Base-by-base conservation (phyloP, 2,329 filamentous ascomycete genomes). In the Balansia obtecta region DNA sequence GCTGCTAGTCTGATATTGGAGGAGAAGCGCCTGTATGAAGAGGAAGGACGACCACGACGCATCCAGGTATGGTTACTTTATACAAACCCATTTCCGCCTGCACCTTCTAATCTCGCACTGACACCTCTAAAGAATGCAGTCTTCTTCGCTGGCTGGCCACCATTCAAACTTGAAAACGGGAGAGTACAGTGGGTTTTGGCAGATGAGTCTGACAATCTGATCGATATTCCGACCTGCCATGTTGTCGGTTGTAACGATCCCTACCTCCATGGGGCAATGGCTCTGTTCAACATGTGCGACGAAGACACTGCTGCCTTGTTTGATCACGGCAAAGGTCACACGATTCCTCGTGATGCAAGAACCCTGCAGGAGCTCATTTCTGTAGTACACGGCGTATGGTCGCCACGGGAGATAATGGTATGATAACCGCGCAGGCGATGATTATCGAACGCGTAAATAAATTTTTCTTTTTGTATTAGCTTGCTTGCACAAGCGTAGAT, bases 251-350 rank as follows among this genome's bases (percentile, higher is more conserved):
- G 70, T 3, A 60, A 68, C 51, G 79, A 82, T 56, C 79, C 78
- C 1, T 82, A 80, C 54, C 66, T 80, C 3, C 67, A 76, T 33
- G 78, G 78, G 0, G 74, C 75, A 2, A 70, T 80, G 65, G 77
- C 77, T 0, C 67, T 82, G 10, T 80, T 75, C 65, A 79, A 79
- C 56, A 68, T 80, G 12, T 83, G 77, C 56, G 74, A 81, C 48
- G 70, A 70, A 0, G 77, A 82, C 52, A 73, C 66, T 1, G 77
- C 77, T 0, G 68, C 71, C 32, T 67, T 82, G 16, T 82, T 82
- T 53, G 79, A 82, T 56, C 77, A 80, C 53, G 78, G 76, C n/a
- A 80, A 81, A 57, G 79, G 79, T 0, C 79, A 82, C 59, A 80
- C 75, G 0, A 65, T 82, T 5, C 79, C 79, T 0, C 66, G 76